Percentiles rank a stretch among this genome's conserved stretches.
phyloP scores from a whole-genome alignment of 2,329 filamentous ascomycete genomes.

The Phaeomoniella chlamydospora region DNA sequence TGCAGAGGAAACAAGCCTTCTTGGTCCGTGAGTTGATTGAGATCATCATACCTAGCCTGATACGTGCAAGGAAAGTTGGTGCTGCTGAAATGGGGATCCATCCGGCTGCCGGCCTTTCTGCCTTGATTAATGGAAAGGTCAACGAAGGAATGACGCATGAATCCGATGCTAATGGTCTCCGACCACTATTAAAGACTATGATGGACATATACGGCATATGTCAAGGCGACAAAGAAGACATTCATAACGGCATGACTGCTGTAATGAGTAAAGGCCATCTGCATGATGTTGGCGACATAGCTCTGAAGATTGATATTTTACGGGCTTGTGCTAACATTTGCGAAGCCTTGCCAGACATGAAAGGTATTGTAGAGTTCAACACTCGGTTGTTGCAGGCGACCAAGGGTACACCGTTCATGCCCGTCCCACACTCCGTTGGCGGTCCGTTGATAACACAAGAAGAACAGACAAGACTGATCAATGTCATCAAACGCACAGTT shows the following conservation, averaged over 20 bases:
- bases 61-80: slow-evolving; percentile 81
- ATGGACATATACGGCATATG: slow-evolving; percentile 28
- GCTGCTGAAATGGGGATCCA: slow-evolving; percentile 95
- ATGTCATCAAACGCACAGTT: slow-evolving; percentile 75
- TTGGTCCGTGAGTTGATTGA: slow-evolving; percentile 74
- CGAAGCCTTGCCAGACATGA: slow-evolving; percentile 83
- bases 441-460: slow-evolving; percentile 35
- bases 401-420: slow-evolving; percentile 57
- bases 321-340: slow-evolving; percentile 86
- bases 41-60: slow-evolving; percentile 67
- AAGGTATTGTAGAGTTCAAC: slow-evolving; percentile 77
- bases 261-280: slow-evolving; percentile 16
- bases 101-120: slow-evolving; percentile 73
- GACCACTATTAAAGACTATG: slow-evolving; percentile 23
- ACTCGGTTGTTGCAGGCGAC: slow-evolving; percentile 70
- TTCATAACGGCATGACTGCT: slow-evolving; percentile 21
- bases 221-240: slow-evolving; percentile 24
- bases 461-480: slow-evolving; percentile 71
- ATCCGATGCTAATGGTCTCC: slow-evolving; percentile 17
- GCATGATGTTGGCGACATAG: slow-evolving; percentile 45
- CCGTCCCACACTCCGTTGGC: slow-evolving; percentile 28
- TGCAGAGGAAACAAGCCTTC: slow-evolving; percentile 82
- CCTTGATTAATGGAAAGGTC: slow-evolving; percentile 39
- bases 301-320: slow-evolving; percentile 73
- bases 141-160: slow-evolving; percentile 2